Conservation (phyloP, 2,329 filamentous ascomycete genomes). For the Colletotrichum liriopes region DNA sequence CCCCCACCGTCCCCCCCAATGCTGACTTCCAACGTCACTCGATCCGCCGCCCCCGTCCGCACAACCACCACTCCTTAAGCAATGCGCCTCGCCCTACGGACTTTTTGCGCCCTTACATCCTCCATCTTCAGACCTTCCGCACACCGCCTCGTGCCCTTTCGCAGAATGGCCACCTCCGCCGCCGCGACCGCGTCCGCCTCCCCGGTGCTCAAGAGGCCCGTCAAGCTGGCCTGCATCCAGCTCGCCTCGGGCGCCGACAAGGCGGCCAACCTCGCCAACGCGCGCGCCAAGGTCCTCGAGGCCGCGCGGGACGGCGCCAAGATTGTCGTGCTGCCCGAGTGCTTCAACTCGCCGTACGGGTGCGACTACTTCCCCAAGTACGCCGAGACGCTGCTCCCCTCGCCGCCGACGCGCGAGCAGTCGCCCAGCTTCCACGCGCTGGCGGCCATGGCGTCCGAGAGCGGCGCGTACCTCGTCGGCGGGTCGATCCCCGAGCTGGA, state of each 20-base stretch:
- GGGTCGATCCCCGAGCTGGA: constrained; percentile 93
- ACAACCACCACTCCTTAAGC: background rate
- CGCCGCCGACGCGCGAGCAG: constrained; percentile 78
- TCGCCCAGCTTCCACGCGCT: constrained; percentile 91
- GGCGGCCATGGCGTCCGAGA: constrained; percentile 83
- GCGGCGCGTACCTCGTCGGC: constrained; percentile 86
- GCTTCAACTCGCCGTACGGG: constrained; percentile 99
- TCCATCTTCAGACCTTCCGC: background rate
- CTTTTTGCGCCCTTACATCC: constrained; percentile 17
- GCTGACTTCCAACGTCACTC: constrained; percentile 24
- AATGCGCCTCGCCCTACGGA: constrained; percentile 38
- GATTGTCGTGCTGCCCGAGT: constrained; percentile 94
- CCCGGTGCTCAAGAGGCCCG: constrained; percentile 78
- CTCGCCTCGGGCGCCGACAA: constrained; percentile 89
- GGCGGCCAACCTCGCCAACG: constrained; percentile 84
- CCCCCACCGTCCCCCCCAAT: constrained; percentile 6
- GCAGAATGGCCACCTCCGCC: constrained; percentile 46
- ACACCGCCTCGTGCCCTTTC: constrained; percentile 33
- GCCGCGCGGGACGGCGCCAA: constrained; percentile 84
- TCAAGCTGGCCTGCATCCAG: constrained; percentile 88
- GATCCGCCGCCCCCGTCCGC: background rate
- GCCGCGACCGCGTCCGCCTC: constrained; percentile 47
- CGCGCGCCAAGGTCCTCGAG: constrained; percentile 85
- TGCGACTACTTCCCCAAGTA: constrained; percentile 91
- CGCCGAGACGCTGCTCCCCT: constrained; percentile 87